phyloP scores from a whole-genome alignment of 345 rosid genomes.

The Alliaria petiolata region DNA sequence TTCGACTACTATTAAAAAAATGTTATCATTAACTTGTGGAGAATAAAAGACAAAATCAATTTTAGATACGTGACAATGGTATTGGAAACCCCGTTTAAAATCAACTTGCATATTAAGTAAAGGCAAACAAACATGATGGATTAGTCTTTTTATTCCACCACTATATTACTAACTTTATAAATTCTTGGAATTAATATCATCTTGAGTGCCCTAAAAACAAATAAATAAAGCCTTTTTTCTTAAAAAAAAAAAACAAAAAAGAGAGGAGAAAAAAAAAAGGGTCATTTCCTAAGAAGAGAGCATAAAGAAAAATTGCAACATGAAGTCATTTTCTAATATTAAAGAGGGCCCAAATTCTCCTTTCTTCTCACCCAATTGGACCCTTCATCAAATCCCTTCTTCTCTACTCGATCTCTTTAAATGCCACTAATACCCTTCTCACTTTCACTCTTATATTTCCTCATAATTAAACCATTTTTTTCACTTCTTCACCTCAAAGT shows the following conservation, averaged over 20 bases:
- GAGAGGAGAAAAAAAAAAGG: neutral
- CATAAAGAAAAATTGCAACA: constrained; percentile 14
- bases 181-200: constrained; percentile 18
- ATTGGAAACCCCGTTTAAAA: constrained; percentile 10
- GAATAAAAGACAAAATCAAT: constrained; percentile 23
- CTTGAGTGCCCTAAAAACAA: constrained; percentile 27
- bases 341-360: constrained; percentile 35
- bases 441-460: constrained; percentile 30
- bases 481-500: constrained; percentile 18
- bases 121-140: constrained; percentile 33
- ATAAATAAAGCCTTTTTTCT: constrained; percentile 4
- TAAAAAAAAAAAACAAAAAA: neutral
- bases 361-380: constrained; percentile 41
- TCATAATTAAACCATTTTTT: neutral
- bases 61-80: neutral
- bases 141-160: constrained; percentile 39
- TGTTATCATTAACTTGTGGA: neutral
- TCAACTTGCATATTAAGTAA: constrained; percentile 35
- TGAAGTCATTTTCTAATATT: constrained; percentile 49
- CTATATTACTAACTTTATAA: constrained; percentile 31
- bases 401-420: constrained; percentile 38
- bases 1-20: neutral
- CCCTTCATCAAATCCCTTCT: constrained; percentile 10
- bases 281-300: constrained; percentile 13
- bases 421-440: constrained; percentile 35